phyloP scores from a whole-genome alignment of 768 basidiomycete genomes.

The Ephemerocybe angulata region DNA sequence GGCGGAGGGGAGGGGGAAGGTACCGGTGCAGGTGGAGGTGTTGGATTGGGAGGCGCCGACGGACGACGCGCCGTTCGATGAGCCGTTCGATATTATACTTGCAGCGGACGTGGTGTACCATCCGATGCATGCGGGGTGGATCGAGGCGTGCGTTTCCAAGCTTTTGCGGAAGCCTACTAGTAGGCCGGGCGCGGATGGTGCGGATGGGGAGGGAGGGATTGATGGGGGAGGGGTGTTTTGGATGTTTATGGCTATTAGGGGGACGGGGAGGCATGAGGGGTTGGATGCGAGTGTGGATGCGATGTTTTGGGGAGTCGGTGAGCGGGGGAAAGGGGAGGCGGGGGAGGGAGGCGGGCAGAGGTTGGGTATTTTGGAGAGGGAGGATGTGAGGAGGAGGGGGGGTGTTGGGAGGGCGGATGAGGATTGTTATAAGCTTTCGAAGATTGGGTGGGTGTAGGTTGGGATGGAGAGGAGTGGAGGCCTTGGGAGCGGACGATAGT shows the following conservation, averaged over 20 bases:
- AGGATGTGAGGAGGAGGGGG: slow-evolving; percentile 42
- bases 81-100: slow-evolving; percentile 63
- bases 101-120: slow-evolving; percentile 82
- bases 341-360: slow-evolving; percentile 12
- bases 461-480: neutral
- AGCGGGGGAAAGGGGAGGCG: neutral
- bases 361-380: slow-evolving; percentile 46
- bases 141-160: slow-evolving; percentile 54
- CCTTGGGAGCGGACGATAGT: too few species aligned
- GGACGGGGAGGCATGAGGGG: slow-evolving; percentile 58
- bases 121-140: slow-evolving; percentile 64
- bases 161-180: slow-evolving; percentile 36
- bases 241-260: slow-evolving; percentile 69
- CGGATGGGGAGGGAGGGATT: too few species aligned
- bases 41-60: slow-evolving; percentile 66
- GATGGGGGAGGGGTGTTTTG: slow-evolving; percentile 61
- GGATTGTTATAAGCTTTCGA: slow-evolving; percentile 61
- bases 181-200: slow-evolving; percentile 8
- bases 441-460: slow-evolving; percentile 60
- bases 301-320: slow-evolving; percentile 39
- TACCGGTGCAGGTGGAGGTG: slow-evolving; percentile 38
- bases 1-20: too few species aligned
- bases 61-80: slow-evolving; percentile 30
- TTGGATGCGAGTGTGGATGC: slow-evolving; percentile 53
- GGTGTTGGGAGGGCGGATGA: slow-evolving; percentile 69